Evolutionary conservation across 2,329 filamentous ascomycete species (phyloP).

Genomic region (Daldinia sp.): DNA sequence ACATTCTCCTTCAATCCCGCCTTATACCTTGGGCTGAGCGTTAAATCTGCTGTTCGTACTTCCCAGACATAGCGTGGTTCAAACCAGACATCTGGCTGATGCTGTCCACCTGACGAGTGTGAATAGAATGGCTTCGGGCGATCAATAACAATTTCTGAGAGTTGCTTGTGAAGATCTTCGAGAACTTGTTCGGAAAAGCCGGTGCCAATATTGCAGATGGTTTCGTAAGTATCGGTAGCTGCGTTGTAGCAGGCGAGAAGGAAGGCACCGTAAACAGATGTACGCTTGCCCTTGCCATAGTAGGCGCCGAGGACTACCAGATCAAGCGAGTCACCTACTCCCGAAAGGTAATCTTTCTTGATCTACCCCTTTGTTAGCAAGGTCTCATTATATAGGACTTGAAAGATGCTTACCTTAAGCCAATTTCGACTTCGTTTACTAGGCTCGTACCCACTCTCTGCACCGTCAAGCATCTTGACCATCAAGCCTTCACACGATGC

Average conservation of each 20-base stretch:
- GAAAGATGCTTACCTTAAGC: conserved; percentile 78
- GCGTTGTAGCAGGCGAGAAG: conserved; percentile 94
- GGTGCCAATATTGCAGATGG: conserved; percentile 97
- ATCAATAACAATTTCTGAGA: conserved; percentile 85
- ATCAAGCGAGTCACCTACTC: conserved; percentile 94
- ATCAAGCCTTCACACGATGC: conserved; percentile 97
- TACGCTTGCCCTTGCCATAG: conserved; percentile 93
- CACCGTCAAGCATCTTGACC: conserved; percentile 98
- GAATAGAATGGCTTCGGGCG: conserved; percentile 93
- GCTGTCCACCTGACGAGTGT: conserved; percentile 84
- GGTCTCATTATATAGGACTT: not conserved
- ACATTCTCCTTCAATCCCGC: conserved; percentile 86
- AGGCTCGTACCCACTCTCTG: conserved; percentile 93
- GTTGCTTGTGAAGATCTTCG: conserved; percentile 82
- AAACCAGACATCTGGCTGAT: conserved; percentile 99
- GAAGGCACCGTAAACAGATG: conserved; percentile 95
- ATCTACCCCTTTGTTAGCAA: conserved; percentile 65
- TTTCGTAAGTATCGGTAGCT: conserved; percentile 85
- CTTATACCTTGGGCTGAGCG: conserved; percentile 90
- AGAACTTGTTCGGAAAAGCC: conserved; percentile 95
- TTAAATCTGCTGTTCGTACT: conserved; percentile 95
- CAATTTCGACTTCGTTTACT: conserved; percentile 97
- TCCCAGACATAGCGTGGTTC: conserved; percentile 97
- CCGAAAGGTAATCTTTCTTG: conserved; percentile 97
- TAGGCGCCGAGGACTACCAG: conserved; percentile 96